Evolutionary conservation across 371 early-diverging fungal genomes (phyloP), one percentile per base, ranked within the genome.

Genomic region (Thermomucor indicae-seudaticae): DNA sequence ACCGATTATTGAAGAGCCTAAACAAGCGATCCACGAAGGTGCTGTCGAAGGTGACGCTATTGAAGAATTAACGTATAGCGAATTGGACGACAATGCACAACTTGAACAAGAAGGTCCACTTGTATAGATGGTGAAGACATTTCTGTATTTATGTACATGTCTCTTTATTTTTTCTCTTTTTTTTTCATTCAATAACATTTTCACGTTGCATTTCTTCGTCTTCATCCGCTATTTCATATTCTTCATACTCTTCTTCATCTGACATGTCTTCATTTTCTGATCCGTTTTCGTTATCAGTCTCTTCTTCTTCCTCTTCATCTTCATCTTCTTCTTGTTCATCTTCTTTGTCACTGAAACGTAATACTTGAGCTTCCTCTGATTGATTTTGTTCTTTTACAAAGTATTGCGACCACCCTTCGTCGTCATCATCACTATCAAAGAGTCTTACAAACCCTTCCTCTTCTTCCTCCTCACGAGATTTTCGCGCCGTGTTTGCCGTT

Each of bases 371-470:
- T 16, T 37, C 37, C 5, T 37, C 37, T n/a, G n/a, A n/a, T n/a
- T n/a, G n/a, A n/a, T n/a, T n/a, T n/a, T n/a, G n/a, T 3, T 37
- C 37, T 37, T 37, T 37, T 37, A 37, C 19, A 14, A 16, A 32
- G 23, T 48, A 61, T 37, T 61, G 61, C 8, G 43, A 44, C 70
- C 67, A 69, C 6, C 58, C 67, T 41, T 65, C 69, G 48, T 67
- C 68, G n/a, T 72, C 67, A 28, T 69, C 70, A 34, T 58, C 60
- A 27, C 61, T 62, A 51, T 68, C 67, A 64, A 67, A 69, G 20
- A 72, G 56, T 2, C 60, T 57, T 12, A 72, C 60, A 61, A 69
- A 72, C 11, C 70, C 73, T 44, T 65, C 58, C 34, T 57, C 55
- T 51, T 68, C 72, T 29, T 65, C 56, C 32, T 54, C 57, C 39